These are phyloP conservation scores for Nemania bipapillata DNA, from an alignment of 2,329 filamentous ascomycete species.

Conservation along the genomic window DNA sequence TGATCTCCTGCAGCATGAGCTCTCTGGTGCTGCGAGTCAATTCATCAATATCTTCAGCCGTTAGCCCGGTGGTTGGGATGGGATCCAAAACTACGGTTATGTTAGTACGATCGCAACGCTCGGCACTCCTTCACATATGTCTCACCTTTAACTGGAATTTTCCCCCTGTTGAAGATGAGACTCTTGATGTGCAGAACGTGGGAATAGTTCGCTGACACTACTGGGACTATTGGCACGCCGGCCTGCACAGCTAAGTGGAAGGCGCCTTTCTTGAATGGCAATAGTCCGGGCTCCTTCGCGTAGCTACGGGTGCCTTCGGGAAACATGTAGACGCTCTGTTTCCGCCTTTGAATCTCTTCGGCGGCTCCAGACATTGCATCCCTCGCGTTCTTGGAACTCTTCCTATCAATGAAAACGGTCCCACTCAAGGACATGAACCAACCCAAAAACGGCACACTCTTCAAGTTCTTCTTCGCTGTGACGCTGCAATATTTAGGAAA, in stretches of 20 bases:
- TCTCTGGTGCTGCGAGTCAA: conserved; percentile 75
- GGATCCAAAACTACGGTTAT: conserved; percentile 74
- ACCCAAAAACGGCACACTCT: conserved; percentile 82
- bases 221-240: conserved; percentile 89
- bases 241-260: conserved; percentile 97
- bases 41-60: conserved; percentile 78
- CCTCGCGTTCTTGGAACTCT: conserved; percentile 82
- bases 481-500: conserved; percentile 94
- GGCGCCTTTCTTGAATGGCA: conserved; percentile 99
- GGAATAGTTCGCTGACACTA: conserved; percentile 83
- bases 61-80: conserved; percentile 79
- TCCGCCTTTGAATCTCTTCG: conserved; percentile 76
- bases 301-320: conserved; percentile 95
- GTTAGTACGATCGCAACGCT: conserved; percentile 26
- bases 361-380: conserved; percentile 87
- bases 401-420: conserved; percentile 93
- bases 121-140: not conserved
- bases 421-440: conserved; percentile 94
- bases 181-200: conserved; percentile 74
- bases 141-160: conserved; percentile 79
- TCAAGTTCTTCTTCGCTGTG: conserved; percentile 88
- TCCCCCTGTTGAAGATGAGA: conserved; percentile 72
- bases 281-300: conserved; percentile 78
- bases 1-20: conserved; percentile 76
- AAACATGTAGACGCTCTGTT: conserved; percentile 85